Evolutionary conservation across 176 grass and related monocot species (phyloP), one percentile per base, ranked within the genome.

Genomic region (Lolium rigidum): DNA sequence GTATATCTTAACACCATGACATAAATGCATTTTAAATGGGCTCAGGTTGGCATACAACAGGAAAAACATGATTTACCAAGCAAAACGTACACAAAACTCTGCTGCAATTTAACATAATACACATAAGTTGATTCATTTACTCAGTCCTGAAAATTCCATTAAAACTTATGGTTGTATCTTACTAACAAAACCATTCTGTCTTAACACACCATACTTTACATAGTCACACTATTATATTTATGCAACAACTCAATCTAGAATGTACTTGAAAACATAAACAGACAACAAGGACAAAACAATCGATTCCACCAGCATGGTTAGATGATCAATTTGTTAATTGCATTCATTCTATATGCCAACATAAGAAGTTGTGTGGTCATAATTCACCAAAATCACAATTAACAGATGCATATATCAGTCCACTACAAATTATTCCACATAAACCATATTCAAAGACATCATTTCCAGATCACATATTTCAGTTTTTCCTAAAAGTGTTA

Each of bases 321-420:
- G n/a, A 80, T 16, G 24, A 64, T 74, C 24, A 10, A 66, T 41
- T 76, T 48, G 2, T 28, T 47, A 70, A 77, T 22, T 61, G 5
- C 31, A 31, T 65, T 46, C 7, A 57, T 43, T 55, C 22, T 51
- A 70, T 28, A 48, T 70, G 16, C 25, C 51, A 86, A 8, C 12
- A 70, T 9, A 69, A 49, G 31, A 89, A 51, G 63, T 51, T 52
- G 16, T 1, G 25, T 69, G 11, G 18, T 46, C 16, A 39, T 18
- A 76, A 38, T 20, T 73, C 57, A 83, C 14, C 49, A 86, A 21
- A n/a, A n/a, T n/a, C n/a, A n/a, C n/a, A 86, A 66, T 61, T 39
- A 43, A 61, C 25, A 82, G 28, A 85, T 61, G 35, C 18, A 51
- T 48, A 21, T 18, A 83, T 56, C 14, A 48, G 49, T 72, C 44